Percentiles rank a stretch among this genome's conserved stretches.
Conservation (phyloP, 179 eudicot species). For the Silene vulgaris region DNA sequence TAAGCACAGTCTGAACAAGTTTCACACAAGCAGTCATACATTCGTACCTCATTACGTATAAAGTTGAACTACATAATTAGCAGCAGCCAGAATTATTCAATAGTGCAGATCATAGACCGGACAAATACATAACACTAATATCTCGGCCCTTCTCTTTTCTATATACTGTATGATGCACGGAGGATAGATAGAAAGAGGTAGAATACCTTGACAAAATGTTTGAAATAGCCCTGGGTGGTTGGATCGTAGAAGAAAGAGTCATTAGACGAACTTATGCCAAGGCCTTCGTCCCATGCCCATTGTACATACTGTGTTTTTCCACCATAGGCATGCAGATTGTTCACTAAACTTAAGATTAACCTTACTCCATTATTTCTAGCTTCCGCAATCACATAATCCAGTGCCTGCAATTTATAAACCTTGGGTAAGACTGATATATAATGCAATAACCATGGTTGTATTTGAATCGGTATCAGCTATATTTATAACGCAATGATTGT, state of each 20-base stretch:
- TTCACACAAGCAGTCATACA: not conserved
- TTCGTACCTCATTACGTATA: not conserved
- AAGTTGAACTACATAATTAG: not conserved
- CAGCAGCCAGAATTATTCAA: not conserved
- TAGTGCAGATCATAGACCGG: too few relatives aligned
- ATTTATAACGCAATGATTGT: not conserved
- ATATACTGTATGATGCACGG: not conserved
- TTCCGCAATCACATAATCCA: conserved; percentile 87
- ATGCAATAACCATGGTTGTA: too few relatives aligned
- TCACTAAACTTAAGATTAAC: conserved; percentile 62
- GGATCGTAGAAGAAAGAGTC: conserved; percentile 98
- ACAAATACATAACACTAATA: too few relatives aligned
- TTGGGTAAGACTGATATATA: too few relatives aligned
- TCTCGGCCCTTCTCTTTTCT: too few relatives aligned
- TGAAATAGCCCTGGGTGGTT: conserved; percentile 71
- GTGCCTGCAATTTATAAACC: conserved; percentile 39
- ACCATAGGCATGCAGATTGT: conserved; percentile 84
- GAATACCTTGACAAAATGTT: conserved; percentile 74
- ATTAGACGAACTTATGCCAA: conserved; percentile 80
- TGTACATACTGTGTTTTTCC: conserved; percentile 92
- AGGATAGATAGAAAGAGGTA: not conserved
- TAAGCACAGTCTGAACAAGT: conserved; percentile 59
- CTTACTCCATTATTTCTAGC: conserved; percentile 60
- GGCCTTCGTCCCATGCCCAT: conserved; percentile 94
- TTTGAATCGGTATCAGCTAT: not conserved